Conservation (phyloP, 2,329 filamentous ascomycete species). For the Lachnellula arida region DNA sequence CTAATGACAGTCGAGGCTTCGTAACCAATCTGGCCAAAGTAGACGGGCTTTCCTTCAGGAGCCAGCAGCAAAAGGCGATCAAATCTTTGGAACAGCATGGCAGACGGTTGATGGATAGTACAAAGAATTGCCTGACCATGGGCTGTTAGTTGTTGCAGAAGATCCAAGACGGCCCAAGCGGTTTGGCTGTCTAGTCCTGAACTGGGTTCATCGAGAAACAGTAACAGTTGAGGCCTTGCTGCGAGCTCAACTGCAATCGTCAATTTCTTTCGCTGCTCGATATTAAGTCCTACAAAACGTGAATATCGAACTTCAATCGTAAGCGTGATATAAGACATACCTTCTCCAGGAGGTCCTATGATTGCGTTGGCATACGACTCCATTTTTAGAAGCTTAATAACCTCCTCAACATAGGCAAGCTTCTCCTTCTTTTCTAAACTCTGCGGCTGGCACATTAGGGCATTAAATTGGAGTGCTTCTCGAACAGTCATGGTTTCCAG, state of each 20-base stretch:
- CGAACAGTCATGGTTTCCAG: slow-evolving; percentile 79
- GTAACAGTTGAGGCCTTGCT: slow-evolving; percentile 80
- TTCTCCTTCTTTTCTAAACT: slow-evolving; percentile 71
- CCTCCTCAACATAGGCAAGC: slow-evolving; percentile 83
- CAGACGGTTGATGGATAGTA: slow-evolving; percentile 93
- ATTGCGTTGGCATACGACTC: slow-evolving; percentile 85
- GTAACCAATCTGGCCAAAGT: slow-evolving; percentile 72
- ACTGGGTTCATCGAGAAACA: slow-evolving; percentile 94
- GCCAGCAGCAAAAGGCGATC: slow-evolving; percentile 75
- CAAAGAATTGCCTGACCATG: slow-evolving; percentile 88
- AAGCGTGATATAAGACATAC: slow-evolving; percentile 64
- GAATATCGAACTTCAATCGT: neutral
- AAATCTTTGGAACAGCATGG: slow-evolving; percentile 89
- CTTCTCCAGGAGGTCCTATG: slow-evolving; percentile 86
- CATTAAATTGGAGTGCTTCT: slow-evolving; percentile 79
- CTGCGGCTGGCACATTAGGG: slow-evolving; percentile 77
- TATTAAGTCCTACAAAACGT: slow-evolving; percentile 48
- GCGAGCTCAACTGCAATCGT: slow-evolving; percentile 94
- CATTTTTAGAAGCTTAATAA: slow-evolving; percentile 90
- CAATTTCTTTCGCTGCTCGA: slow-evolving; percentile 67
- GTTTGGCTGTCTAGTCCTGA: slow-evolving; percentile 92
- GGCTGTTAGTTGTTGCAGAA: slow-evolving; percentile 85
- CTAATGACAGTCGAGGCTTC: slow-evolving; percentile 33
- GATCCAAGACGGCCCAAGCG: slow-evolving; percentile 84
- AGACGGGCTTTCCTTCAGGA: slow-evolving; percentile 72